Evolutionary conservation across 208 protist genomes (phyloP), one percentile per base, ranked within the genome.

Genomic region (Trypanosoma avium): DNA sequence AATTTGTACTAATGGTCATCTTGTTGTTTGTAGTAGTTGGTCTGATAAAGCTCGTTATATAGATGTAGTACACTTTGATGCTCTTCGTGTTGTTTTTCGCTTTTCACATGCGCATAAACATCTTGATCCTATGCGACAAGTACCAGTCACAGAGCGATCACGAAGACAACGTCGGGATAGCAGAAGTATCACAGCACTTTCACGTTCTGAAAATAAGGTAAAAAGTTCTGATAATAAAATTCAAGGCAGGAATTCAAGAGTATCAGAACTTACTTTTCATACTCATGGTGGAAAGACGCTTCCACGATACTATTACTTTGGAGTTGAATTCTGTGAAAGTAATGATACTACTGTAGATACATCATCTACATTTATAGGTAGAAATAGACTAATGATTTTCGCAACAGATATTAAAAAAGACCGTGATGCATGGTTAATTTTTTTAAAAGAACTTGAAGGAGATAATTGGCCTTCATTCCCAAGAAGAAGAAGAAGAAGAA

Each of bases 271-370:
- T 6, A 63, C 10, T n/a, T 32, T 61, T 54, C 43, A 29, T 15
- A 2, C 40, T 17, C 22, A 27, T 32, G 52, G 29, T 49, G 62
- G 42, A 8, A 61, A 69, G 24, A 33, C 19, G 9, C 40, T 74
- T 1, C 45, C 47, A 1, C 49, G 70, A 7, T 86, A 78, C 58
- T 67, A 84, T 55, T 88, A 82, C 70, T 88, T 88, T 70, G 81
- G 81, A 24, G 46, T 84, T 17, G 81, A 88, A 42, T 62, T 53
- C 22, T 8, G 33, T 35, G 26, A 52, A 55, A 62, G 56, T 19
- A 48, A 79, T 13, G 30, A 57, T 30, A 48, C 26, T 4, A 54
- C 75, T 42, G 13, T 47, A 9, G 40, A 19, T 22, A 61, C 61
- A 1, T n/a, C 30, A 15, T n/a, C n/a, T n/a, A n/a, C n/a, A n/a